These are phyloP conservation scores for Chalara sp. DNA, from an alignment of 2,329 filamentous ascomycete species.

Conservation along the genomic window DNA sequence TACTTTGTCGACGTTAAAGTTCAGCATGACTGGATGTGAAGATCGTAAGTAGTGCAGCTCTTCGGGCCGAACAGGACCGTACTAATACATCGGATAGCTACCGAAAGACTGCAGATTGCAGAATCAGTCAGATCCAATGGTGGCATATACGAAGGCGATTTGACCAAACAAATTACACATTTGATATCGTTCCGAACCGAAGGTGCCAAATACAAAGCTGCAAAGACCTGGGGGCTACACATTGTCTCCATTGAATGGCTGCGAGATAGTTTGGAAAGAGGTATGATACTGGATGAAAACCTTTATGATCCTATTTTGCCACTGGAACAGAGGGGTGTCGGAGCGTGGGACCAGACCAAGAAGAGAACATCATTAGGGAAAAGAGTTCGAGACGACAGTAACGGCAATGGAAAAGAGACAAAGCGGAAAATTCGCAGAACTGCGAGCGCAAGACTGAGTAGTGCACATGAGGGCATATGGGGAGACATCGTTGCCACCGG, in stretches of 20 bases:
- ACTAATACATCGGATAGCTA: slow-evolving; percentile 36
- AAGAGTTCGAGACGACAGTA: slow-evolving; percentile 44
- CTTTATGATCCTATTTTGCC: slow-evolving; percentile 73
- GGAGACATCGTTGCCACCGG: slow-evolving; percentile 67
- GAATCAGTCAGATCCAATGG: slow-evolving; percentile 60
- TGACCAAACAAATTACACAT: slow-evolving; percentile 82
- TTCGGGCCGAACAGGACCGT: slow-evolving; percentile 8
- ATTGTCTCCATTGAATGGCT: slow-evolving; percentile 84
- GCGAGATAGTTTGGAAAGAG: slow-evolving; percentile 70
- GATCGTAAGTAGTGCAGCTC: slow-evolving; percentile 46
- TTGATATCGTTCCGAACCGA: slow-evolving; percentile 72
- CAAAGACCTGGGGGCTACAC: slow-evolving; percentile 73
- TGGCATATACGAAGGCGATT: slow-evolving; percentile 78
- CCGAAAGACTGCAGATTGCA: slow-evolving; percentile 64
- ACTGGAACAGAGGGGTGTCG: slow-evolving; percentile 63
- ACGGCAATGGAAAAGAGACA: slow-evolving; percentile 44
- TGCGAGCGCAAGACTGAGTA: slow-evolving; percentile 75
- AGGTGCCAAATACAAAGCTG: slow-evolving; percentile 86
- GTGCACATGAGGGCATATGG: slow-evolving; percentile 82
- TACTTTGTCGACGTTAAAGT: slow-evolving; percentile 54
- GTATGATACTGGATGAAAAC: slow-evolving; percentile 86
- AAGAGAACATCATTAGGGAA: slow-evolving; percentile 48
- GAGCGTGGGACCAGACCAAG: slow-evolving; percentile 62
- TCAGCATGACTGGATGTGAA: slow-evolving; percentile 66
- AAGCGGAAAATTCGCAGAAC: slow-evolving; percentile 80